These are phyloP conservation scores for Bisporella sp. DNA, from an alignment of 2,329 filamentous ascomycete genomes.

Conservation along the genomic window DNA sequence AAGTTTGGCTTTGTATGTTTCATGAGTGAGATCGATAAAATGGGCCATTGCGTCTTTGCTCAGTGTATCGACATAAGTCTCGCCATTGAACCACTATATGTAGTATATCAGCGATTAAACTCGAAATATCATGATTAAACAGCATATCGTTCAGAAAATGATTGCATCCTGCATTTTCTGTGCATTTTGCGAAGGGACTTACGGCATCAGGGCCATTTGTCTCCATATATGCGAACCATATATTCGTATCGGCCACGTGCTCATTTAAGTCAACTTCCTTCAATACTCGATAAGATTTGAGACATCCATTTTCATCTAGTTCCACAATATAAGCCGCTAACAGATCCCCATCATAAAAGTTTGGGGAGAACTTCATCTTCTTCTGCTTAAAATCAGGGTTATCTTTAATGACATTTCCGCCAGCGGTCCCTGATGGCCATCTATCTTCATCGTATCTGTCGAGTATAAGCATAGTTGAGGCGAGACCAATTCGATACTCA, in stretches of 20 bases:
- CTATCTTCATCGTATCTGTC: conserved; percentile 26
- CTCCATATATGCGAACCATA: conserved; percentile 29
- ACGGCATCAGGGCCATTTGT: conserved; percentile 14
- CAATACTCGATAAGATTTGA: conserved; percentile 17
- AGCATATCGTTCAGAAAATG: background rate
- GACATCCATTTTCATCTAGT: conserved; percentile 19
- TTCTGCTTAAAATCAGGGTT: conserved; percentile 22
- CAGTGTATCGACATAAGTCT: conserved; percentile 27
- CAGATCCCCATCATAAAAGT: conserved; percentile 18
- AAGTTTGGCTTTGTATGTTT: conserved; percentile 24
- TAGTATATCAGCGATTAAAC: too few species aligned
- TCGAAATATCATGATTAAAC: too few species aligned
- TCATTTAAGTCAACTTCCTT: conserved; percentile 10
- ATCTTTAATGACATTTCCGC: conserved; percentile 22
- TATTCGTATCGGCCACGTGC: conserved; percentile 11
- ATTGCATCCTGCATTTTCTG: background rate
- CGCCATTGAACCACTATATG: conserved; percentile 27
- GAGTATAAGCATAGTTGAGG: background rate
- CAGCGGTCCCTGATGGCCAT: conserved; percentile 26
- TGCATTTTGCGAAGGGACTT: background rate
- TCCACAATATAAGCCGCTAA: conserved; percentile 21
- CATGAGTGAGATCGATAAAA: conserved; percentile 27
- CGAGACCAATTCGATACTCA: conserved; percentile 9
- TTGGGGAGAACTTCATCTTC: conserved; percentile 24
- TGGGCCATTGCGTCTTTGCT: conserved; percentile 21